Evolutionary conservation across 352 stramenopile species (phyloP), one percentile per base, ranked within the genome.

Genomic region (Pythium phragmiticola): DNA sequence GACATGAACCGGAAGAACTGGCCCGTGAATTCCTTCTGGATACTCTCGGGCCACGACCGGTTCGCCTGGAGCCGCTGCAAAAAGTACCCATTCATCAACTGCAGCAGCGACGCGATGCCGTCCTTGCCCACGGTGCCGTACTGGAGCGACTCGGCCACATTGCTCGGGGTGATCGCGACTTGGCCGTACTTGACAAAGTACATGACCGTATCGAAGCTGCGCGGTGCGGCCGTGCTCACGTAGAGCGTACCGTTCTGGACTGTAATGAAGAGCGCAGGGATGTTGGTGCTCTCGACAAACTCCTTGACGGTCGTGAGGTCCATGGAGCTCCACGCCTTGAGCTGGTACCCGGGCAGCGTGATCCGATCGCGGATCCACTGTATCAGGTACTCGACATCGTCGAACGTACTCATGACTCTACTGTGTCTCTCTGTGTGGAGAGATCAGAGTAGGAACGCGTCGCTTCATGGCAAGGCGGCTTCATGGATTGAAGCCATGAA

Each of bases 1-100:
- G 91, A 96, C 91, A 98, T 98, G 76, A 98, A 98, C 42, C 89
- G 82, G 69, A 97, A 97, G 60, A 98, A 96, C 67, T 98, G 92
- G 5, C 88, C 88, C 7, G 88, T 95, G 47, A 98, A 95, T 61
- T 98, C 94, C 61, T 97, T 98, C 59, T 94, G 87, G 34, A 98
- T 88, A 63, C 89, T 97, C 72, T 98, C 94, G 13, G 94, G 91
- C 91, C 90, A 97, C 64, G 87, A 72, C 36, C 76, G 85, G 66
- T 94, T 92, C 36, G 76, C 70, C 56, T 92, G 85, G 26, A 95
- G 72, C 8, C 85, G 78, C 63, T 94, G 84, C 23, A 95, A 69
- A 52, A 89, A 95, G 61, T 82, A 92, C 6, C 82, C 84, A 54
- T 92, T 94, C 77, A 94, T 89, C 16, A 94, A 60, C n/a, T 92